phyloP scores from a whole-genome alignment of 805 yeast genomes.

The Dipodascus geniculatus region DNA sequence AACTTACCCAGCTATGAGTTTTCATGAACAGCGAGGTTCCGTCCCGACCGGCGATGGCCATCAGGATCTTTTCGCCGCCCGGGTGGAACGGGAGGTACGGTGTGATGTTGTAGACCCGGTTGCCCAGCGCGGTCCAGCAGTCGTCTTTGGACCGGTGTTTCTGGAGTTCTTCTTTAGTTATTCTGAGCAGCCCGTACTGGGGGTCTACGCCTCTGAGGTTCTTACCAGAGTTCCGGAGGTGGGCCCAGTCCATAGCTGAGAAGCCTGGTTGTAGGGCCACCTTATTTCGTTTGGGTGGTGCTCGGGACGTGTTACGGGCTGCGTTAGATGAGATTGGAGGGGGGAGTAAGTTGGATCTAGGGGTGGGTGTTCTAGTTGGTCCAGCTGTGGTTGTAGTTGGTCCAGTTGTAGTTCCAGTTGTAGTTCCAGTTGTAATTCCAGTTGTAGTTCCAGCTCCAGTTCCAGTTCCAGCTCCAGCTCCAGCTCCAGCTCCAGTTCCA shows the following conservation, averaged over 20 bases:
- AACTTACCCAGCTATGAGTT: slow-evolving; percentile 68
- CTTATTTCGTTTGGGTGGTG: slow-evolving; percentile 25
- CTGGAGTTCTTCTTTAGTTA: slow-evolving; percentile 43
- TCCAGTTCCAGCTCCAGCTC: too few relatives aligned
- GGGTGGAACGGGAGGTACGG: slow-evolving; percentile 82
- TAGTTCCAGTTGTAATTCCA: too few relatives aligned
- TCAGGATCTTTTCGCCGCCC: slow-evolving; percentile 73
- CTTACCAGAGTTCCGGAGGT: slow-evolving; percentile 35
- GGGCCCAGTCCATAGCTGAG: slow-evolving; percentile 83
- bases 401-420: too few relatives aligned
- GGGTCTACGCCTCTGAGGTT: slow-evolving; percentile 38
- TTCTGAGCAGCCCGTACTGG: slow-evolving; percentile 17
- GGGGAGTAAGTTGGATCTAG: background rate
- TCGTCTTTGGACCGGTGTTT: slow-evolving; percentile 52
- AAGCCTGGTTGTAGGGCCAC: slow-evolving; percentile 66
- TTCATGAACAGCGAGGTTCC: slow-evolving; percentile 66
- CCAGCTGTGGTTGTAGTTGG: too few relatives aligned
- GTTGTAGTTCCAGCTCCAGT: too few relatives aligned
- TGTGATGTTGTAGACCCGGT: slow-evolving; percentile 79
- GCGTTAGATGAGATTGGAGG: background rate
- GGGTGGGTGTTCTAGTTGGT: too few relatives aligned
- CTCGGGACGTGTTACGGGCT: background rate
- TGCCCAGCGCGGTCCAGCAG: slow-evolving; percentile 75
- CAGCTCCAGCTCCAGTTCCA: too few relatives aligned
- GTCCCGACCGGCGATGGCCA: slow-evolving; percentile 75